Evolutionary conservation across 108 stramenopile species (phyloP).

Genomic region (Pseudonitzschia multiseries): DNA sequence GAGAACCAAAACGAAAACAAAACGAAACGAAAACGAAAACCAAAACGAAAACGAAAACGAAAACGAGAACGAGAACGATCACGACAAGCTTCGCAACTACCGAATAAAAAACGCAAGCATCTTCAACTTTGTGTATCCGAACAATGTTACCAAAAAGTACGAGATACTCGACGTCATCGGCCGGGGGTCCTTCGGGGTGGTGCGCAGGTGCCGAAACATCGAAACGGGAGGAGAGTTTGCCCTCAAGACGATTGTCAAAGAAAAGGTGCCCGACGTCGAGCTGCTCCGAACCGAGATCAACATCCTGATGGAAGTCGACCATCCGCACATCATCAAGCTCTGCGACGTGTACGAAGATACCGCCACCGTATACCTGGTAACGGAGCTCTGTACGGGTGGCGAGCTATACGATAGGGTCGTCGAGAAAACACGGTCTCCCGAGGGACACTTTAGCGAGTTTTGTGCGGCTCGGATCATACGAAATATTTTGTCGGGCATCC

Average conservation of each 20-base stretch:
- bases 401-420: slow-evolving; percentile 80
- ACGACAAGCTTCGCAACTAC: background rate
- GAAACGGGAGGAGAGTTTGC: slow-evolving; percentile 32
- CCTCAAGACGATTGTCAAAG: slow-evolving; percentile 47
- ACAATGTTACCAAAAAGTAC: slow-evolving; percentile 16
- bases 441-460: slow-evolving; percentile 46
- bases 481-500: slow-evolving; percentile 62
- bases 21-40: too few relatives aligned
- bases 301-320: slow-evolving; percentile 51
- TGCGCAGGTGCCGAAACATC: slow-evolving; percentile 15
- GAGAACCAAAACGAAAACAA: too few relatives aligned
- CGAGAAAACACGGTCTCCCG: slow-evolving; percentile 34
- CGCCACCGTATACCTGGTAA: slow-evolving; percentile 65
- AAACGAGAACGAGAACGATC: too few relatives aligned
- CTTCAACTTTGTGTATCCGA: slow-evolving; percentile 9
- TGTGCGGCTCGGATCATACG: slow-evolving; percentile 51
- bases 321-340: slow-evolving; percentile 77
- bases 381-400: slow-evolving; percentile 79
- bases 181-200: slow-evolving; percentile 32
- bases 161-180: slow-evolving; percentile 19
- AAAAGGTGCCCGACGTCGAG: slow-evolving; percentile 28
- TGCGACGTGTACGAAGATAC: slow-evolving; percentile 75
- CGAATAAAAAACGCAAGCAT: slow-evolving; percentile 9
- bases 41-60: too few relatives aligned
- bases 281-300: slow-evolving; percentile 41